phyloP scores from a whole-genome alignment of 2,329 filamentous ascomycete genomes.

The Epichloe brachyelytri region DNA sequence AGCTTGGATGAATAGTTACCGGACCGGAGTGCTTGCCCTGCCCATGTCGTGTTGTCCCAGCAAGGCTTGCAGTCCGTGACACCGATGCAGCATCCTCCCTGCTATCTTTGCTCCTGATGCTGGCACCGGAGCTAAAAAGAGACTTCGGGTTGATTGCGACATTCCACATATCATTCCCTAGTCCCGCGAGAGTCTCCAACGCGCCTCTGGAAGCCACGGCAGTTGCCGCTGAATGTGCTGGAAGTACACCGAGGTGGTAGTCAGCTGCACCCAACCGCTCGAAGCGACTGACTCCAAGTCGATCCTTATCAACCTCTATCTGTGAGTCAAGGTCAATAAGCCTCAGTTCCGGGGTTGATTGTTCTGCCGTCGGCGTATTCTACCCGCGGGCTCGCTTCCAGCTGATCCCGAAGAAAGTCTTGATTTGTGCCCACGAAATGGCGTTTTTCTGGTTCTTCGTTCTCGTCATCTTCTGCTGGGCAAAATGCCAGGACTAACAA shows the following conservation, averaged over 20 bases:
- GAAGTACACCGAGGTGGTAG: constrained; percentile 79
- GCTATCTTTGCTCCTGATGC: constrained; percentile 50
- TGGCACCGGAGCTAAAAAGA: constrained; percentile 78
- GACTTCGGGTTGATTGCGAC: constrained; percentile 76
- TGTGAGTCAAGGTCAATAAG: constrained; percentile 83
- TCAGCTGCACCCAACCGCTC: constrained; percentile 78
- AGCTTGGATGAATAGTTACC: constrained; percentile 35
- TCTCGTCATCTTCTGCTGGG: constrained; percentile 56
- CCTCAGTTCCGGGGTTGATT: constrained; percentile 79
- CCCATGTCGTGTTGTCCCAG: constrained; percentile 17
- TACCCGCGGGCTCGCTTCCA: constrained; percentile 48
- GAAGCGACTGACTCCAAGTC: constrained; percentile 72
- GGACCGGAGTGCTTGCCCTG: constrained; percentile 12
- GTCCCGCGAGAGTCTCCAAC: constrained; percentile 60
- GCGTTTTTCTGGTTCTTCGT: constrained; percentile 19
- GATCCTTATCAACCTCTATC: constrained; percentile 77
- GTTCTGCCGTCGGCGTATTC: constrained; percentile 59
- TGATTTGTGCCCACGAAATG: constrained; percentile 25
- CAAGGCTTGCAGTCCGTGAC: constrained; percentile 26
- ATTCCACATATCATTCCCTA: constrained; percentile 75
- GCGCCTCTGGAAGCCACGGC: constrained; percentile 54
- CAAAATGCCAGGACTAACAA: constrained; percentile 88
- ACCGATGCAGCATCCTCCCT: constrained; percentile 43
- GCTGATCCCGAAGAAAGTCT: constrained; percentile 33
- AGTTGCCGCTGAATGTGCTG: constrained; percentile 55